Evolutionary conservation across 352 stramenopile genomes (phyloP), one percentile per base, ranked within the genome.

Genomic region (Globisporangium rhizosaccharum): DNA sequence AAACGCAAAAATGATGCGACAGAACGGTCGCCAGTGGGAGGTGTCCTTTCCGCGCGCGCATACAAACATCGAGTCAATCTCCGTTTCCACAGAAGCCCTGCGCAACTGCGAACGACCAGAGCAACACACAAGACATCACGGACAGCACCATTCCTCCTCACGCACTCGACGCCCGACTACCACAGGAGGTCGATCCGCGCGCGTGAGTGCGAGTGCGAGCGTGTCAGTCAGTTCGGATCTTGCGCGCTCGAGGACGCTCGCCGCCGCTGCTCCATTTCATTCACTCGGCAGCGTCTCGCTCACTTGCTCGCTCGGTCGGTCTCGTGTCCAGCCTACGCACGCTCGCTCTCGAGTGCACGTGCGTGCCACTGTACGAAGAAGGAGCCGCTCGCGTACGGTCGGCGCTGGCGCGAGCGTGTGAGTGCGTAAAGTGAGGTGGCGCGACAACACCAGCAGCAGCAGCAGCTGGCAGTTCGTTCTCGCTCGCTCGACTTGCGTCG

Each of bases 371-470:
- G 41, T 46, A n/a, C 41, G 41, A 46, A 46, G 41, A 46, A 46
- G 41, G 14, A 17, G 15, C 41, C 15, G 41, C 41, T n/a, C 41
- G 18, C 14, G 14, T 46, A n/a, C 41, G 41, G 1, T n/a, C 41
- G 15, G 41, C 14, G 41, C 41, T 46, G 3, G 41, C 15, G 39
- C 41, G 15, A 46, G 41, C 41, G 41, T 4, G 41, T 20, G 41
- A 46, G 41, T 17, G 14, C 14, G 41, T 18, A n/a, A 9, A 18
- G 28, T 48, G 52, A 49, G 36, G 41, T 41, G 5, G 26, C 47
- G 41, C 45, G 52, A 56, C 37, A 58, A 51, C 36, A 11, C 33
- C 30, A 36, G 10, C 33, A 12, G 10, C 53, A 52, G 33, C 53
- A 46, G 41, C 41, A 46, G 41, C 41, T 46, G 41, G 41, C 41